Evolutionary conservation across 306 rosid species (phyloP), one percentile per base, ranked within the genome.

Genomic region (Dryas alaskensis): DNA sequence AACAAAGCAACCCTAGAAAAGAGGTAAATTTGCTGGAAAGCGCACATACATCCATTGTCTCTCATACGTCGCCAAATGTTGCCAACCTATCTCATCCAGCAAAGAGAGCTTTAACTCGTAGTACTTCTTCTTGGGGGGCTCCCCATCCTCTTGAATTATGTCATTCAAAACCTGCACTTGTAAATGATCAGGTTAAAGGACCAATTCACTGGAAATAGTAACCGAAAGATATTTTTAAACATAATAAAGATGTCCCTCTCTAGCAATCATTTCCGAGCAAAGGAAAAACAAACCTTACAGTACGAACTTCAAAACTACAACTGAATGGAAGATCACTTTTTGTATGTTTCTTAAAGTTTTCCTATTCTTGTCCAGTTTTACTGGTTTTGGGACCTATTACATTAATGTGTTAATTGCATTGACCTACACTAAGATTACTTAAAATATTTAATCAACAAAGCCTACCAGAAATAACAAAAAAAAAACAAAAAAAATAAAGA

Each of bases 1-100:
- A 25, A 53, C 11, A 2, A 43, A 44, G 79, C 45, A 58, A 60
- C 73, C 40, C 64, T 83, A 94, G 63, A 94, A 94, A 59, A 83
- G 89, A 65, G 98, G 96, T 74, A 91, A 76, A 84, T 78, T 79
- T 53, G 89, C 73, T 37, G 98, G 98, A 76, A 94, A 94, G 67
- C 96, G 96, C 57, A 91, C 95, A 45, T 87, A 83, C 94, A 91
- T 87, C 98, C 98, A 94, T 68, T 89, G 87, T 67, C 81, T 84
- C 84, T 91, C 98, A 48, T 89, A 88, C 60, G 82, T 69, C 57
- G 83, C 90, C 84, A 86, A 74, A 81, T 94, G 90, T 65, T 76
- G 69, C 98, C 98, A 94, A 22, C 92, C 95, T 8, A 91, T 88
- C 77, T 89, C 95, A 73, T 91, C 89, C 17, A 94, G 91, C 84